Base-by-base conservation (phyloP, 257 asterid species). In the Coffea eugenioides region DNA sequence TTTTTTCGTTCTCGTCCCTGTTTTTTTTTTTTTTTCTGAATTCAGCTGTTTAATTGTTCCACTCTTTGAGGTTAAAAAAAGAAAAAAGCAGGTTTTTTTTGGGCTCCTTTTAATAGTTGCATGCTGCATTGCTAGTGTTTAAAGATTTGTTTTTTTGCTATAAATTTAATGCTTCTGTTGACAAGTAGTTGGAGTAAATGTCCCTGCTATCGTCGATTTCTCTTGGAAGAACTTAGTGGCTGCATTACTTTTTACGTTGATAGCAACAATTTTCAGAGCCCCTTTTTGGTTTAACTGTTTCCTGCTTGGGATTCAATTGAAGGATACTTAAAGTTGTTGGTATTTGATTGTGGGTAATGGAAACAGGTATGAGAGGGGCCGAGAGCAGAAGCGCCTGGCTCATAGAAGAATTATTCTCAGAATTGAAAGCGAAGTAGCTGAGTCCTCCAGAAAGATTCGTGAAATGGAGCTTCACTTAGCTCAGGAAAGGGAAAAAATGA, bases 351-450 rank as follows among this genome's bases (percentile, higher is more conserved):
- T 49, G 13, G 13, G 13, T 11, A 49, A 49, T 49, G 54, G 54
- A 49, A 49, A 61, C 48, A 76, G 79, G 43, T 93, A 88, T 56
- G 97, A 89, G 87, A 92, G 86, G 83, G 90, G 88, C 72, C 88
- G 86, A 76, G 90, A 90, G 52, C 90, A 80, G 64, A 93, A 87
- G 87, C 90, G 84, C 48, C 85, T 90, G 39, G 90, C 91, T 0
- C 94, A 89, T 69, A 92, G 91, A 86, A 87, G 97, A 84, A 84
- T 65, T 77, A 90, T 92, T 81, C 80, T 92, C 77, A 88, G 97
- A 80, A 85, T 93, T 21, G 95, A 95, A 89, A 92, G 99, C 75
- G 88, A 82, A 80, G 83, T 90, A 51, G 88, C 86, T 9, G 93
- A 85, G 86, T 86, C 74, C 45, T 43, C 56, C 66, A 88, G 91